Evolutionary conservation across 225 moss, liverwort and hornwort genomes (phyloP).

Genomic region (Neckera pumila): DNA sequence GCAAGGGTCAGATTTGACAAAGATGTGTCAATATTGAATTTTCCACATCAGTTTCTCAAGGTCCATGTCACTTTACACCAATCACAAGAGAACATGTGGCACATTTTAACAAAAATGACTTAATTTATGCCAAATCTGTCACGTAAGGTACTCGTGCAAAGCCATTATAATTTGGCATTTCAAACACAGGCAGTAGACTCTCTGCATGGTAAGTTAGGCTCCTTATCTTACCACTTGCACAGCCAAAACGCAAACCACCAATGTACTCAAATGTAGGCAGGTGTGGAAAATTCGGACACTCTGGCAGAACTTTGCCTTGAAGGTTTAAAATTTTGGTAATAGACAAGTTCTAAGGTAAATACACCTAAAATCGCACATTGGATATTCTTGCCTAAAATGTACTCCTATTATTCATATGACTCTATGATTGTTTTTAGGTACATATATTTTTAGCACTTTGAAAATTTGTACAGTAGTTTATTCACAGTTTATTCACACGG

Average conservation of each 20-base stretch:
- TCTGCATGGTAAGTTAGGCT: not conserved
- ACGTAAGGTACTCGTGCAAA: fast-evolving
- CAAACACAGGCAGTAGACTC: not conserved
- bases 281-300: not conserved
- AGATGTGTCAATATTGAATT: not conserved
- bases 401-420: too few species aligned
- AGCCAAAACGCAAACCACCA: fast-evolving
- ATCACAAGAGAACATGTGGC: not conserved
- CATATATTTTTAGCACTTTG: too few species aligned
- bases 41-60: fast-evolving
- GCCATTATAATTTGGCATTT: not conserved
- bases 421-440: too few species aligned
- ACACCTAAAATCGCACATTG: too few species aligned
- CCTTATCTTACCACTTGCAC: not conserved
- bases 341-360: not conserved
- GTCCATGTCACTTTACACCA: not conserved
- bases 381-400: too few species aligned
- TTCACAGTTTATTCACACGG: too few species aligned
- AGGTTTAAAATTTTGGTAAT: not conserved
- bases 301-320: not conserved
- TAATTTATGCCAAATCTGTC: not conserved
- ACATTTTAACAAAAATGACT: not conserved
- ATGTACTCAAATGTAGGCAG: not conserved
- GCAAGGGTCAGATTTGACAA: fast-evolving
- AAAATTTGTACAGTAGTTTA: too few species aligned